phyloP scores from a whole-genome alignment of 2,329 filamentous ascomycete genomes.

The Ophiostoma pallidulum region DNA sequence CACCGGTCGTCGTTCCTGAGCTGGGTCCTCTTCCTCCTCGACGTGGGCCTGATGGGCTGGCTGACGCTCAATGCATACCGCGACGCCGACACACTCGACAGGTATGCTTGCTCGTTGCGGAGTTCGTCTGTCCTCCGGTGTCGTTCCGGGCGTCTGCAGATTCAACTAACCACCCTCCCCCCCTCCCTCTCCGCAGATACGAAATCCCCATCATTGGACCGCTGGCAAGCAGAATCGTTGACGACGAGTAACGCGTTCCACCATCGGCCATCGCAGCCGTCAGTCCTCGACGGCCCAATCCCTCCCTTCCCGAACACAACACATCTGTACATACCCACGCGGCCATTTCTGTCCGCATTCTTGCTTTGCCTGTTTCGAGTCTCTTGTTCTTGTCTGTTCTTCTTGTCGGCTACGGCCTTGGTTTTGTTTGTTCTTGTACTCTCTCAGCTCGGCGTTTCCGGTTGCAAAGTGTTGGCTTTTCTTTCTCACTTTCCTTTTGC shows the following conservation, averaged over 20 bases:
- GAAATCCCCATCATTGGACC: conserved; percentile 82
- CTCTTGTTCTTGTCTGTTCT: neutral
- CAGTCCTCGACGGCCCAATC: too few relatives aligned
- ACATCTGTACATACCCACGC: neutral
- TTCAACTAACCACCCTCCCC: too few relatives aligned
- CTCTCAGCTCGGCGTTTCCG: neutral
- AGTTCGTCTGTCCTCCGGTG: too few relatives aligned
- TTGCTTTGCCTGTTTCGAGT: neutral
- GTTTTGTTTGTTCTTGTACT: neutral
- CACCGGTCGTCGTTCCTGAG: conserved; percentile 76
- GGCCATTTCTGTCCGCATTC: neutral
- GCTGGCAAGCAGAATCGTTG: conserved; percentile 79
- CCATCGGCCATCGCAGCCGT: too few relatives aligned
- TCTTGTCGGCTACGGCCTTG: neutral
- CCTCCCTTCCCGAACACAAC: too few relatives aligned
- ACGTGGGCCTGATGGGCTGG: conserved; percentile 67
- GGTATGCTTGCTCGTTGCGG: conserved; percentile 30
- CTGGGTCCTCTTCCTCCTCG: conserved; percentile 70
- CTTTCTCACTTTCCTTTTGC: too few relatives aligned
- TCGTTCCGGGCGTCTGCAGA: too few relatives aligned
- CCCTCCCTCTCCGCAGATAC: conserved; percentile 41
- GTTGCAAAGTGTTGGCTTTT: neutral
- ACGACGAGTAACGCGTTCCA: conserved; percentile 53
- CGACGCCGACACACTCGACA: conserved; percentile 62
- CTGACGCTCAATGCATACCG: conserved; percentile 71